Evolutionary conservation across 2,329 filamentous ascomycete species (phyloP), one percentile per base, ranked within the genome.

Genomic region (Fusarium oxysporum): DNA sequence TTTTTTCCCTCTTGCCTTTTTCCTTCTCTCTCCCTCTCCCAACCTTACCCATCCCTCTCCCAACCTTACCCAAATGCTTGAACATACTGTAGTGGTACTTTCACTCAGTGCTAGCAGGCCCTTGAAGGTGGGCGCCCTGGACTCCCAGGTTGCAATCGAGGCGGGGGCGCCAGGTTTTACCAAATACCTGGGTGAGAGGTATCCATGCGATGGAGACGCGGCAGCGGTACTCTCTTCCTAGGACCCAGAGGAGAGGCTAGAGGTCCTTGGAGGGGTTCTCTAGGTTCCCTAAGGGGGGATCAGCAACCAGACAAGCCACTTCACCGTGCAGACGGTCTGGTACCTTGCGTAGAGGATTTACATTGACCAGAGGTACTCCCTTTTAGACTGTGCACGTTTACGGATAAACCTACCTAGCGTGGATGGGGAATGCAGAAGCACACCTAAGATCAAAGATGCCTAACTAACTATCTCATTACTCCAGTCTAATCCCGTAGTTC

Each of bases 161-260:
- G 70, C 70, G 70, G 70, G 70, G 70, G 70, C 70, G 70, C 70
- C 65, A 70, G 70, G 70, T 72, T 67, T 55, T 66, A 72, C 70
- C 70, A 73, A 72, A 65, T 72, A 72, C 70, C 61, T 72, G 70
- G 70, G 70, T 70, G 58, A 58, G 33, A 73, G 65, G 70, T 72
- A 72, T 65, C 70, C 70, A 67, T 72, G 61, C 59, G 62, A 67
- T 62, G 70, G 65, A 65, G 70, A 73, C 70, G 65, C 65, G 67
- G 70, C 65, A 71, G 70, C 65, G 70, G 70, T 73, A 72, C 70
- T 73, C 70, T 57, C 65, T 56, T 53, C 50, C 70, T 59, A n/a
- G 32, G 53, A 56, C 41, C 70, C 40, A 70, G 60, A 58, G 55
- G 50, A 62, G 51, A 70, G 61, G 44, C 70, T 72, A 73, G 65